Evolutionary conservation across 2,329 filamentous ascomycete genomes (phyloP).

Genomic region (Talaromyces atroroseus): DNA sequence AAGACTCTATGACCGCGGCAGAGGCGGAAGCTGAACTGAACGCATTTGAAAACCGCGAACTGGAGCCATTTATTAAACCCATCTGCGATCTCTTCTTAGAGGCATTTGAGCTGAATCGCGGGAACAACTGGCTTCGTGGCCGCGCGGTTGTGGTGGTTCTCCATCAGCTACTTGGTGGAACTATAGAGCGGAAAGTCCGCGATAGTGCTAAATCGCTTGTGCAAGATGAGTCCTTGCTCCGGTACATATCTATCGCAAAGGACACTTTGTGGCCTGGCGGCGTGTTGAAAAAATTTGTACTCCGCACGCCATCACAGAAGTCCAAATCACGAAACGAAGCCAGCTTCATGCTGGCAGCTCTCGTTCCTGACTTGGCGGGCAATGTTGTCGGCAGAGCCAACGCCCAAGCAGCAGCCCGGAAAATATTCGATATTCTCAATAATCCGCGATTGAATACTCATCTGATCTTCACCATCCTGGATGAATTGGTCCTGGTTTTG

Average conservation of each 20-base stretch:
- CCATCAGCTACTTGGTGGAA: conserved; percentile 90
- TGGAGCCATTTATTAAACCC: conserved; percentile 94
- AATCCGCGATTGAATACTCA: conserved; percentile 80
- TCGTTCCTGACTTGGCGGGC: conserved; percentile 84
- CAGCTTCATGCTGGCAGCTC: conserved; percentile 77
- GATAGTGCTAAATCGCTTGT: conserved; percentile 71
- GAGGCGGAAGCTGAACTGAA: conserved; percentile 93
- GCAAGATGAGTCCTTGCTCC: conserved; percentile 71
- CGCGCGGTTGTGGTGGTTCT: conserved; percentile 93
- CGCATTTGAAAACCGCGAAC: conserved; percentile 82
- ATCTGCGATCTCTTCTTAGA: conserved; percentile 98
- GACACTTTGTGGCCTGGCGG: conserved; percentile 71
- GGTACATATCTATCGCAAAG: conserved; percentile 67
- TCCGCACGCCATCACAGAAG: conserved; percentile 67
- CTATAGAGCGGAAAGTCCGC: conserved; percentile 90
- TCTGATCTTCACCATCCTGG: conserved; percentile 64
- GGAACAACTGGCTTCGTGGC: conserved; percentile 95
- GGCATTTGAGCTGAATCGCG: conserved; percentile 86
- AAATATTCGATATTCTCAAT: conserved; percentile 86
- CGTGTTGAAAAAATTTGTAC: conserved; percentile 43
- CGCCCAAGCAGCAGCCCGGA: conserved; percentile 81
- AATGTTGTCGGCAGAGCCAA: conserved; percentile 91
- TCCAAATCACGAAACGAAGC: conserved; percentile 78
- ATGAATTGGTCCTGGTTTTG: conserved; percentile 62
- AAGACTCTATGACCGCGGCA: conserved; percentile 49